These are phyloP conservation scores for Thermothielavioides terrestris DNA, from an alignment of 495 filamentous ascomycete genomes.

Conservation along the genomic window DNA sequence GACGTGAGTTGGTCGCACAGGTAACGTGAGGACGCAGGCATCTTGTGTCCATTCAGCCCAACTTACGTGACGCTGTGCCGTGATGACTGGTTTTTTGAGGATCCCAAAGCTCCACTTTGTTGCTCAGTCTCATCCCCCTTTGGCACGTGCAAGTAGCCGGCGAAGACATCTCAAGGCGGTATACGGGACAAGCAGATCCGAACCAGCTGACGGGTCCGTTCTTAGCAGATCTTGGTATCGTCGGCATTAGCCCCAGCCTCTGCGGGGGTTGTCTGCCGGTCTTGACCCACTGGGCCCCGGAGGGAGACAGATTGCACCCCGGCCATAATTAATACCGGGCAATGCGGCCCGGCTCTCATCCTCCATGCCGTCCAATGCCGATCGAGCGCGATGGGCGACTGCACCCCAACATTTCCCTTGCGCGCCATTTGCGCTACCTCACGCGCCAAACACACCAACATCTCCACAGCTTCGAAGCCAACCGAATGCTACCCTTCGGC, in stretches of 20 bases:
- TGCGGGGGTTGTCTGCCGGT: neutral
- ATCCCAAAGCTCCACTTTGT: too few species aligned
- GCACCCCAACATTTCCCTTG: slow-evolving; percentile 21
- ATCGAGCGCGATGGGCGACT: neutral
- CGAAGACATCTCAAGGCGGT: neutral
- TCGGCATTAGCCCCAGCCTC: neutral
- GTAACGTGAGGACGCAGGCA: too few species aligned
- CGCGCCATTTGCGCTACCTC: slow-evolving; percentile 13
- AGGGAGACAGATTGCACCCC: neutral
- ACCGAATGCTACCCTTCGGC: too few species aligned
- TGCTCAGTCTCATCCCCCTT: too few species aligned
- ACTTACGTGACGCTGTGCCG: too few species aligned
- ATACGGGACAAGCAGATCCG: neutral
- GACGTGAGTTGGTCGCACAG: too few species aligned
- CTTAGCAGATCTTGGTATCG: slow-evolving; percentile 4
- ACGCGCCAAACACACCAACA: slow-evolving; percentile 7
- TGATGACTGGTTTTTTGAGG: too few species aligned
- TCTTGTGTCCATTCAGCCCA: too few species aligned
- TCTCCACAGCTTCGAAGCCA: too few species aligned
- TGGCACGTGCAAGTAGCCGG: too few species aligned
- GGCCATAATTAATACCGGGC: slow-evolving; percentile 23
- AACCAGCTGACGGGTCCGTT: neutral
- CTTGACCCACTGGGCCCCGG: neutral
- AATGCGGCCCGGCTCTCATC: slow-evolving; percentile 19
- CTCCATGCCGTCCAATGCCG: slow-evolving; percentile 9